Evolutionary conservation across 495 filamentous ascomycete species (phyloP).

Genomic region (Baudoinia panamericana): DNA sequence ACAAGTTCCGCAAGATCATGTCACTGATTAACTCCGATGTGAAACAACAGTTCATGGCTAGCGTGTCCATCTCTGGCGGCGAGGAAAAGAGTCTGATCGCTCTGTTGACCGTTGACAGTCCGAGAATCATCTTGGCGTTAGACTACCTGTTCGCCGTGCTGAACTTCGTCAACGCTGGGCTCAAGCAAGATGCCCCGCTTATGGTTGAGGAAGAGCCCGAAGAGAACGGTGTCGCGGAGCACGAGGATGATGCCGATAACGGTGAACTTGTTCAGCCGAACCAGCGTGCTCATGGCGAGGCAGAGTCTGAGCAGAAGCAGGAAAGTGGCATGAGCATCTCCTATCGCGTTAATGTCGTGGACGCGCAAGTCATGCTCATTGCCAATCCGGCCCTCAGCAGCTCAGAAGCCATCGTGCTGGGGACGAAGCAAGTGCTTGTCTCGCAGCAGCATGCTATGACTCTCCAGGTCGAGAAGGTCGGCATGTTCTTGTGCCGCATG

Average conservation of each 20-base stretch:
- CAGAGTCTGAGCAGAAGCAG: constrained; percentile 26
- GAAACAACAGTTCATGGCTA: constrained; percentile 94
- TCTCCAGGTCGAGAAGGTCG: constrained; percentile 78
- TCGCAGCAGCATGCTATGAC: constrained; percentile 91
- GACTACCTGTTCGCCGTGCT: constrained; percentile 90
- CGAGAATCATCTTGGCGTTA: constrained; percentile 82
- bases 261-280: constrained; percentile 9
- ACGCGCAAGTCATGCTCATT: constrained; percentile 89
- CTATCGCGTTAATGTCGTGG: constrained; percentile 84
- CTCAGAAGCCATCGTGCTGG: constrained; percentile 90
- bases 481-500: constrained; percentile 98
- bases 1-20: constrained; percentile 98
- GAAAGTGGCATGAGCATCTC: constrained; percentile 55
- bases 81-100: constrained; percentile 72
- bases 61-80: constrained; percentile 81
- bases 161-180: constrained; percentile 57
- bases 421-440: constrained; percentile 83
- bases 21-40: constrained; percentile 85
- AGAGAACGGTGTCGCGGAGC: constrained; percentile 45
- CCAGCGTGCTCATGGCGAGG: constrained; percentile 2
- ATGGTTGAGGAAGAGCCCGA: constrained; percentile 44
- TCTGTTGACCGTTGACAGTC: constrained; percentile 90
- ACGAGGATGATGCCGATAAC: constrained; percentile 37
- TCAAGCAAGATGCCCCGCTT: constrained; percentile 47
- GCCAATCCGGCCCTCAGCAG: constrained; percentile 80